Evolutionary conservation across 1,139 yeast species (phyloP).

Genomic region (Kodamaea derodonti): DNA sequence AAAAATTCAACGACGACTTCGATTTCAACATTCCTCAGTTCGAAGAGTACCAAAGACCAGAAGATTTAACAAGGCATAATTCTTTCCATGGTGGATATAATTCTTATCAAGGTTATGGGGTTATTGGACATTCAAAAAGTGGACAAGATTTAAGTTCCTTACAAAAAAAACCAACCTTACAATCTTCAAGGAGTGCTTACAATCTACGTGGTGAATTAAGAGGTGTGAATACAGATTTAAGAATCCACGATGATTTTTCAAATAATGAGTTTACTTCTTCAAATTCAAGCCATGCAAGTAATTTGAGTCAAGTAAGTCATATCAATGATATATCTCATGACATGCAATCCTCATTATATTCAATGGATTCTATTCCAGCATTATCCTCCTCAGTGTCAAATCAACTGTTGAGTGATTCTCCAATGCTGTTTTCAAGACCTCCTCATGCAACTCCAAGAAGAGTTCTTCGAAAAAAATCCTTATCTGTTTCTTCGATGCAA

Average conservation of each 20-base stretch:
- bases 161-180: neutral
- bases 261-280: too few species aligned
- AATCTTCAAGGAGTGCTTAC: neutral
- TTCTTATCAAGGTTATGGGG: neutral
- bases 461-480: constrained; percentile 28
- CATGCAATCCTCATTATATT: constrained; percentile 32
- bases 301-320: neutral
- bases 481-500: constrained; percentile 24
- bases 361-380: constrained; percentile 41
- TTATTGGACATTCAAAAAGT: neutral
- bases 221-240: neutral
- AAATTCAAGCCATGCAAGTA: too few species aligned
- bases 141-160: neutral
- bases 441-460: constrained; percentile 25
- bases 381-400: constrained; percentile 33
- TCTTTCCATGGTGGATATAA: neutral
- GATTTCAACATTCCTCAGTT: neutral
- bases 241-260: too few species aligned
- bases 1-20: constrained; percentile 1
- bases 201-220: neutral
- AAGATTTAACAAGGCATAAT: neutral
- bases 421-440: constrained; percentile 16
- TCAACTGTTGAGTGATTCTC: constrained; percentile 34
- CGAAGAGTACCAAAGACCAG: neutral
- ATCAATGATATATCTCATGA: neutral